Evolutionary conservation across 2,329 filamentous ascomycete genomes (phyloP), one percentile per base, ranked within the genome.

Genomic region (Colletotrichum nymphaeae): DNA sequence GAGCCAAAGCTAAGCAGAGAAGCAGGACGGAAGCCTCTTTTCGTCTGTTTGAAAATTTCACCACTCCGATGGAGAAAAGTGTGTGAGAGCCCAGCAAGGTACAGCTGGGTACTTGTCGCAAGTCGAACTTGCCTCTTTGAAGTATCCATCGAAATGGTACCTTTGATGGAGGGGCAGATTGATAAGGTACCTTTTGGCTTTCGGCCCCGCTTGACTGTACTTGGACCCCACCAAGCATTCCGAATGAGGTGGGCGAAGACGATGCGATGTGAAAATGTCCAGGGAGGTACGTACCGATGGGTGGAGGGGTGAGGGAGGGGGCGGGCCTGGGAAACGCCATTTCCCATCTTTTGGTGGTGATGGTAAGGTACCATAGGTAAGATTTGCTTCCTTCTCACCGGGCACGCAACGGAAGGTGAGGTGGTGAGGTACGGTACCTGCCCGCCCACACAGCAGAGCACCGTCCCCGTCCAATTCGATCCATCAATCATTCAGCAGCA

Each of bases 151-250:
- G 2, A n/a, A 19, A 49, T 49, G 46, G 59, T 26, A 37, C 26
- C 28, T 59, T 62, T 52, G 56, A 58, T 28, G 32, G 30, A 58
- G 30, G 8, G 32, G 12, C 35, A 42, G 62, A 70, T 71, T 60
- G 68, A 71, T 67, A 71, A 72, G 68, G 35, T 49, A 56, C 32
- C 57, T 57, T 67, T 49, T 32, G n/a, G 32, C 56, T 35, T 32
- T 35, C 19, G 37, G 24, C 32, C 53, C 64, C 58, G 49, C 49
- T 24, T 32, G 28, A 16, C 26, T 53, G 32, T 46, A 66, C 53
- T 5, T 53, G 16, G 7, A 30, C 62, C 53, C 58, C 60, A 16
- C 14, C 6, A 35, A 24, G 28, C 46, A 28, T 69, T 58, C 28
- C 22, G 53, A 52, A 52, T 35, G 16, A 35, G 26, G 1, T 28